Percentiles rank a stretch among this genome's conserved stretches.
Evolutionary conservation across 2,329 filamentous ascomycete genomes (phyloP).

Genomic region (Pseudophaeomoniella oleicola): DNA sequence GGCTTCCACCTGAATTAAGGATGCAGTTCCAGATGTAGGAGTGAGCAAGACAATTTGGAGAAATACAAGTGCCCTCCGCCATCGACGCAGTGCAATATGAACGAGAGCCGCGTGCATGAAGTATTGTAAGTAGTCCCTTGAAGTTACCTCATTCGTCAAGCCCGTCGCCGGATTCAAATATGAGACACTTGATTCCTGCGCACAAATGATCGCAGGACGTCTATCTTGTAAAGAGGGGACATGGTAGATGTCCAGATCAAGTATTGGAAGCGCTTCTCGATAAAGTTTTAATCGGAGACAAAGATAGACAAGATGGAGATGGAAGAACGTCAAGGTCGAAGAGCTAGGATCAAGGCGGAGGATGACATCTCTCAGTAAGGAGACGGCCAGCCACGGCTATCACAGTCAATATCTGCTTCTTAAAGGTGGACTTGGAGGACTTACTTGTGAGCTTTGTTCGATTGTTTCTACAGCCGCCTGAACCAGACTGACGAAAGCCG

Average conservation of each 20-base stretch:
- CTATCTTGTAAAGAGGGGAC: conserved; percentile 18
- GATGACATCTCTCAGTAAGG: conserved; percentile 26
- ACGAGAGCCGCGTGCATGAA: conserved; percentile 51
- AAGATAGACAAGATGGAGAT: conserved; percentile 24
- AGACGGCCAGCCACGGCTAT: conserved; percentile 24
- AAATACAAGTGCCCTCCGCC: conserved; percentile 46
- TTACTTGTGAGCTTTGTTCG: conserved; percentile 20
- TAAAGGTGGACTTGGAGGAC: conserved; percentile 7
- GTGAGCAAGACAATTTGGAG: conserved; percentile 53
- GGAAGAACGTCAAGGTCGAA: conserved; percentile 27
- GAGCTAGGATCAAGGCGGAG: conserved; percentile 27
- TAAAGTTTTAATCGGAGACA: conserved; percentile 28
- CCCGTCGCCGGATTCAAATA: conserved; percentile 23
- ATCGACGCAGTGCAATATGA: conserved; percentile 46
- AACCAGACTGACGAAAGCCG: conserved; percentile 22
- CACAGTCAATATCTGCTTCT: not conserved
- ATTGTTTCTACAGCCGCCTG: conserved; percentile 19
- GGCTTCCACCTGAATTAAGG: conserved; percentile 70
- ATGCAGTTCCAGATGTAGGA: conserved; percentile 47
- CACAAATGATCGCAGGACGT: conserved; percentile 14
- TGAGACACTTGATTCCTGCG: conserved; percentile 11
- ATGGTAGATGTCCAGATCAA: conserved; percentile 26
- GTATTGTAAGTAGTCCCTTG: conserved; percentile 43
- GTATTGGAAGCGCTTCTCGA: conserved; percentile 21
- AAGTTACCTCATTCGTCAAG: conserved; percentile 24